phyloP scores from a whole-genome alignment of 2,329 filamentous ascomycete species.

The Gaeumannomyces sp. region DNA sequence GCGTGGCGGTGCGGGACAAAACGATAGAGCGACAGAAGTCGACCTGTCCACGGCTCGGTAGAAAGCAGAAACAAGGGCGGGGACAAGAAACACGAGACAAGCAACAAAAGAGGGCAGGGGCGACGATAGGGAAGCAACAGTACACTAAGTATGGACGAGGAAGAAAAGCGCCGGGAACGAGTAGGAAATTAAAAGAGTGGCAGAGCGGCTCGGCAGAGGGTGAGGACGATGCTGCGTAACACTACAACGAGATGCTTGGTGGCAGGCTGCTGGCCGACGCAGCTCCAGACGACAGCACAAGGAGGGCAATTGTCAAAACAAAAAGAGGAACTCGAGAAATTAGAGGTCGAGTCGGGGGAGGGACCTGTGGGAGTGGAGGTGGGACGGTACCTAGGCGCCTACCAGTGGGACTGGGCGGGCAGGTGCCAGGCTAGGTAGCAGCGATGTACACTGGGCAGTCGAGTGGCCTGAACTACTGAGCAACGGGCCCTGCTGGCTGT shows the following conservation, averaged over 20 bases:
- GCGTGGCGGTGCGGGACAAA: neutral
- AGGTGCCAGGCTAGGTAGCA: too few relatives aligned
- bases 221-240: neutral
- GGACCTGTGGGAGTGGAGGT: too few relatives aligned
- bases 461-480: too few relatives aligned
- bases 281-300: constrained; percentile 1
- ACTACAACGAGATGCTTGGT: neutral
- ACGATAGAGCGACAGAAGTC: neutral
- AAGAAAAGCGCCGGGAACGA: neutral
- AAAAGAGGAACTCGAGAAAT: neutral
- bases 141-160: neutral
- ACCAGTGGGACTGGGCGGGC: too few relatives aligned
- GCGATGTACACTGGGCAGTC: too few relatives aligned
- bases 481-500: too few relatives aligned
- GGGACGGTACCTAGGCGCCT: too few relatives aligned
- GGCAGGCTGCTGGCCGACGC: neutral
- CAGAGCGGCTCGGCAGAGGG: neutral
- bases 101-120: constrained; percentile 1
- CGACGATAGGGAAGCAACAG: neutral
- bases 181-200: neutral
- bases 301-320: neutral
- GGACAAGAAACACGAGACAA: constrained; percentile 1
- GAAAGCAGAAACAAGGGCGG: neutral
- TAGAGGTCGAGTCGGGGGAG: neutral
- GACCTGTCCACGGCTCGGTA: neutral